Evolutionary conservation across 2,329 filamentous ascomycete genomes (phyloP), one percentile per base, ranked within the genome.

Genomic region (Hypoxylon sp.): DNA sequence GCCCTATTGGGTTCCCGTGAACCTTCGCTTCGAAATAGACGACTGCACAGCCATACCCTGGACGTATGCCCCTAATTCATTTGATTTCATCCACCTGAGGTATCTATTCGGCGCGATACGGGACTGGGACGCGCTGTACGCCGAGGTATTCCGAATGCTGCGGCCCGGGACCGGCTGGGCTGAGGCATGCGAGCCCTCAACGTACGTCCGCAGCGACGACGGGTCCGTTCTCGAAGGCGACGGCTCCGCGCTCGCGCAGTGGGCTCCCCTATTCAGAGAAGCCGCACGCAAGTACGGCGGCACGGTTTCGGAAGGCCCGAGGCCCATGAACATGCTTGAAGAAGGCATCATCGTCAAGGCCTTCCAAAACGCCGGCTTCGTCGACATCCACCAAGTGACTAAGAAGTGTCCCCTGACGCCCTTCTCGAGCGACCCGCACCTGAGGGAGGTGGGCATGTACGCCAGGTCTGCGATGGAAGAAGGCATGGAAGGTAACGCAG

Each of bases 81-180:
- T 73, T 59, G 72, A 73, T 55, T 63, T 65, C 30, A 45, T 73
- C 1, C 70, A 74, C 62, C 46, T 71, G 24, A 64, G 70, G 24
- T 66, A 68, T 46, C 42, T 74, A 14, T 55, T 55, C 38, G 69
- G 63, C 42, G 53, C 61, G 5, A 62, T 74, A 16, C 26, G 28
- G 18, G 60, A 72, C 63, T 74, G 72, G 72, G 26, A 55, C 22
- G 33, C 30, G 0, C 48, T 73, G 9, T 69, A 67, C 55, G 28
- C 24, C 18, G 60, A 73, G 44, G 65, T 64, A 3, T 72, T 65
- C 51, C 51, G 54, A 14, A 40, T 57, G 7, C 38, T 62, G 11
- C 55, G 48, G 16, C 69, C 70, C 0, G 67, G 67, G 8, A 26
- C 3, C 24, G 70, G 67, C 18, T 71, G 61, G 60, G 38, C 68